Evolutionary conservation across 371 early-diverging fungal genomes (phyloP), one percentile per base, ranked within the genome.

Genomic region (Choanephora cucurbitarum): DNA sequence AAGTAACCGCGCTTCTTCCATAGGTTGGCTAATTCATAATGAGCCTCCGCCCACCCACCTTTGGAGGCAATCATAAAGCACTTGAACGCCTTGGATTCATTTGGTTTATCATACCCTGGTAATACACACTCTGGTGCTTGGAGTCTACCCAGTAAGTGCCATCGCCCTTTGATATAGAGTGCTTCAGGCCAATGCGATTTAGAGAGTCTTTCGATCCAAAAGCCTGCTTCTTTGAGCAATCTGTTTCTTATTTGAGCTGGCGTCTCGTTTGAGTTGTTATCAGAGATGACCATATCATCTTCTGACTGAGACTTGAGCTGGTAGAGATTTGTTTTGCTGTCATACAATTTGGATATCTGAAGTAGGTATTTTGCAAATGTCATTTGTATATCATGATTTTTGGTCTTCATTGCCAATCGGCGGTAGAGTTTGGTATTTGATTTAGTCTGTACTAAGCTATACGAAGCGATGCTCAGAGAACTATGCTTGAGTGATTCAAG

Each of bases 361-460:
- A 90, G 57, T 50, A 90, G 67, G 58, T 87, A 90, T 69, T 86
- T 85, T 9, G 89, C 88, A 63, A 85, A 90, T 28, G 88, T 83
- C 49, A 88, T 48, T 67, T 90, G 91, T 32, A 80, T 82, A 11
- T 81, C 66, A 22, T 71, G 66, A 54, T 88, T 84, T 51, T 82
- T 77, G n/a, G 88, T 87, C 65, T 89, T 88, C 65, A 71, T 79
- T 15, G 91, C 91, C 55, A 89, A 85, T 19, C 90, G 86, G 14
- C 90, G 84, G 55, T 88, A 89, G 46, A 80, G 82, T 57, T 84
- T 79, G 23, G 64, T 58, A 11, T 63, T 63, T 0, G 63, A 63
- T 5, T 64, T 64, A n/a, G 75, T 78, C 49, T 70, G 70, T 11
- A 79, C 67, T 33, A 84, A 66, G 19, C 84, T 80, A 33, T 60